Evolutionary conservation across 2,329 filamentous ascomycete species (phyloP), one percentile per base, ranked within the genome.

Genomic region (Hansfordia pulvinata): DNA sequence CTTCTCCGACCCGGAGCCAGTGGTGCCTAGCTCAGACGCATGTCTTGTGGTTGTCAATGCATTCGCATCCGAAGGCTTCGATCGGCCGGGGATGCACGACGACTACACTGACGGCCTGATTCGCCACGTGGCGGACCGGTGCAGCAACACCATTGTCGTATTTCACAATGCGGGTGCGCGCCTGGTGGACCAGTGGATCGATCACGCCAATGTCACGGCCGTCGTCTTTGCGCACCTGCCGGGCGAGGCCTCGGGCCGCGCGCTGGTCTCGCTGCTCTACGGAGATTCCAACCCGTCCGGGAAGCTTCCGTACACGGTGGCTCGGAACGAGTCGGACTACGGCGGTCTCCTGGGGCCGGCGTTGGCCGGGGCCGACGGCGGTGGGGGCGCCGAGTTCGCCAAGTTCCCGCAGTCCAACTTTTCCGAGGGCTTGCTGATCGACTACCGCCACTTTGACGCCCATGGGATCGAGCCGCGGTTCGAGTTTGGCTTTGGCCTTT

Each of bases 11-110:
- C 41, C 44, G 2, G 46, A 56, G 2, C 69, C 73, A 0, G 38
- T 49, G 5, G 62, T 76, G 6, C 53, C 64, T 25, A 43, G 54
- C 2, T 59, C 64, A 2, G 64, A 85, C 39, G 61, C 82, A 6
- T 90, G 83, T 35, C 49, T 78, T 3, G 69, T 77, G 1, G 69
- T 78, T 36, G 65, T 70, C 37, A 79, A 79, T 41, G 66, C 62
- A 6, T 81, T 77, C 48, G 70, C 77, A 1, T 73, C 77, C 2
- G 84, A 93, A 50, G 79, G 76, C 2, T 77, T 64, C 35, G 64
- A 82, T 31, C 61, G 71, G 24, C 56, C 67, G 0, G 61, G 60
- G 6, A 55, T 82, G 20, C 61, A 63, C 17, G 81, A 88, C 43
- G 75, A 76, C 32, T 70, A 69, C 27, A 73, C 67, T 2, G 72